phyloP scores from a whole-genome alignment of 2,329 filamentous ascomycete species.

The Aphanoascus verrucosus region DNA sequence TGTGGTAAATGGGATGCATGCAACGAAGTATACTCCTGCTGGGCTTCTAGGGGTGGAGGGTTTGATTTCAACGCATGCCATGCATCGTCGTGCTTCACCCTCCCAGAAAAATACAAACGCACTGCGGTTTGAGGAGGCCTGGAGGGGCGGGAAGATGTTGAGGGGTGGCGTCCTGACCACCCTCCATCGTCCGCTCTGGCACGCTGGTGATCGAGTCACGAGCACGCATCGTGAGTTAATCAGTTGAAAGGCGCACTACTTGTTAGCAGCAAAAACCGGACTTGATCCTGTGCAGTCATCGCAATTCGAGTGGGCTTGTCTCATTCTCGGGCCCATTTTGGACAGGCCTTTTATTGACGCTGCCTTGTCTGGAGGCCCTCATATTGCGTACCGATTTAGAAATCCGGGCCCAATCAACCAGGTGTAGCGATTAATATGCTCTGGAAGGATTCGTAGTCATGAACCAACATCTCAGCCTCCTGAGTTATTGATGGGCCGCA shows the following conservation, averaged over 20 bases:
- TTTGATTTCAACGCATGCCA: not conserved
- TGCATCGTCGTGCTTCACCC: too few species aligned
- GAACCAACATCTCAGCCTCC: too few species aligned
- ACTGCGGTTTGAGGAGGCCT: not conserved
- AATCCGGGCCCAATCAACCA: not conserved
- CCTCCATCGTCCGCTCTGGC: conserved; percentile 1
- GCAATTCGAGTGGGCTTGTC: not conserved
- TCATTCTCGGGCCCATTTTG: not conserved
- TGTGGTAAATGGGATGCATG: not conserved
- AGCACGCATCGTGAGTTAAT: not conserved
- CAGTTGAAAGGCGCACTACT: not conserved
- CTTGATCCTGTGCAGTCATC: not conserved
- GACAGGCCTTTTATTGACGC: not conserved
- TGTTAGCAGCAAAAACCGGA: not conserved
- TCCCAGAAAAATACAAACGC: too few species aligned
- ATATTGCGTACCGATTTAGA: too few species aligned
- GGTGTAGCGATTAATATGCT: not conserved
- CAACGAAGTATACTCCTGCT: too few species aligned
- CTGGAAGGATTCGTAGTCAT: too few species aligned
- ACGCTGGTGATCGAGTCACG: conserved; percentile 7
- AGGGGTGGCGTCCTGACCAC: conserved; percentile 7
- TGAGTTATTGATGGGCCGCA: too few species aligned
- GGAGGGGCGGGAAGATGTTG: conserved; percentile 5
- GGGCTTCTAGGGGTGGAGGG: not conserved
- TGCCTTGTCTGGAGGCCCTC: not conserved